These are phyloP conservation scores for Ascochyta lentis DNA, from an alignment of 2,329 filamentous ascomycete genomes.

Conservation along the genomic window DNA sequence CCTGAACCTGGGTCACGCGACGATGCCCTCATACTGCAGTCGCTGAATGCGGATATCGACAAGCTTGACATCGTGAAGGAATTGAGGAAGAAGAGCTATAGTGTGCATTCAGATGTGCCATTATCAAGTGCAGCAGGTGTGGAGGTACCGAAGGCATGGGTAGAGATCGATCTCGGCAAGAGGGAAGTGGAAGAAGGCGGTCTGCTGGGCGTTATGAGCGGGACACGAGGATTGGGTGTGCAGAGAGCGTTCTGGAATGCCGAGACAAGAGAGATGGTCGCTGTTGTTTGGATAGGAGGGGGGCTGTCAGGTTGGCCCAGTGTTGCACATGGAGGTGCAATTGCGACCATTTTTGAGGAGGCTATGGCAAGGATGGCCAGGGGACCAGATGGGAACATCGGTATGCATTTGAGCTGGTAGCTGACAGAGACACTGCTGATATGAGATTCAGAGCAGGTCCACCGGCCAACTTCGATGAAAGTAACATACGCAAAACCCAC, in stretches of 20 bases:
- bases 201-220: slow-evolving; percentile 42
- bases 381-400: slow-evolving; percentile 52
- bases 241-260: slow-evolving; percentile 71
- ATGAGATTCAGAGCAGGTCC: slow-evolving; percentile 30
- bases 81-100: slow-evolving; percentile 38
- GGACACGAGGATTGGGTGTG: slow-evolving; percentile 51
- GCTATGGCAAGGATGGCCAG: slow-evolving; percentile 69
- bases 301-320: slow-evolving; percentile 73
- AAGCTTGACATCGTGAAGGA: slow-evolving; percentile 42
- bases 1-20: slow-evolving; percentile 37
- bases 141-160: slow-evolving; percentile 36
- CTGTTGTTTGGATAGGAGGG: slow-evolving; percentile 72
- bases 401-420: slow-evolving; percentile 24
- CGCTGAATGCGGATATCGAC: slow-evolving; percentile 37
- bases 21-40: slow-evolving; percentile 37
- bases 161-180: slow-evolving; percentile 40
- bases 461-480: slow-evolving; percentile 48
- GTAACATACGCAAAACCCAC: slow-evolving; percentile 70
- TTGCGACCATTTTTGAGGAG: slow-evolving; percentile 74
- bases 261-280: slow-evolving; percentile 63
- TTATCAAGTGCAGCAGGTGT: slow-evolving; percentile 24
- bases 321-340: slow-evolving; percentile 72
- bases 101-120: slow-evolving; percentile 33
- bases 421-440: neutral
- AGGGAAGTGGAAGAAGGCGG: slow-evolving; percentile 28